phyloP scores from a whole-genome alignment of 179 eudicot genomes.

The Monotropa hypopitys region DNA sequence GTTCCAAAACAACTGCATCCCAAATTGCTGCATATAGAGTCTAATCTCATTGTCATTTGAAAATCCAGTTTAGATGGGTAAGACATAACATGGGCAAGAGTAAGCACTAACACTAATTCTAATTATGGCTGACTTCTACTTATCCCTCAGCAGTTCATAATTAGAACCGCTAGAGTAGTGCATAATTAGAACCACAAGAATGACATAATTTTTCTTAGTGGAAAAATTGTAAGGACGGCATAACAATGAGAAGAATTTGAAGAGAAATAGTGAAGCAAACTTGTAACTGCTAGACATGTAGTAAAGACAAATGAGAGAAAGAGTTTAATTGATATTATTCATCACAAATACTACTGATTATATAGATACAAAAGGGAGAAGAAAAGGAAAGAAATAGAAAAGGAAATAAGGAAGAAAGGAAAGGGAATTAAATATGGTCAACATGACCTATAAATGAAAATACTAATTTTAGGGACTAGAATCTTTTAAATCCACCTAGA shows the following conservation, averaged over 20 bases:
- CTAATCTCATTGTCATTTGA: not conserved
- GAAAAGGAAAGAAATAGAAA: no score
- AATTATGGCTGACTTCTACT: not conserved
- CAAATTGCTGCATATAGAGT: not conserved
- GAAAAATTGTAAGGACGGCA: not conserved
- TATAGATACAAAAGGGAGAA: no score
- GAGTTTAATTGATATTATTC: no score
- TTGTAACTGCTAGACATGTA: not conserved
- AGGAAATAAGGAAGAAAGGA: no score
- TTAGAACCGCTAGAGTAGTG: not conserved
- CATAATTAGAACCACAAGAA: not conserved
- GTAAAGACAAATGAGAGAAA: no score
- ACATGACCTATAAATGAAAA: no score
- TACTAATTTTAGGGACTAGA: no score
- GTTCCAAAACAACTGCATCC: not conserved
- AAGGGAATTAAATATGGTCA: no score
- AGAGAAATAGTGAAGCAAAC: not conserved
- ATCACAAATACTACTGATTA: no score
- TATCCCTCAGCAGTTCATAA: not conserved
- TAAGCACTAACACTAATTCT: not conserved
- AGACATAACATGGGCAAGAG: not conserved
- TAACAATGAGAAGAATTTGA: not conserved
- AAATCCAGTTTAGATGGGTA: not conserved
- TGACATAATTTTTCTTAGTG: not conserved
- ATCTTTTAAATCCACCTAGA: no score